phyloP scores from a whole-genome alignment of 2,329 filamentous ascomycete genomes.

The Fusarium mundagurra region DNA sequence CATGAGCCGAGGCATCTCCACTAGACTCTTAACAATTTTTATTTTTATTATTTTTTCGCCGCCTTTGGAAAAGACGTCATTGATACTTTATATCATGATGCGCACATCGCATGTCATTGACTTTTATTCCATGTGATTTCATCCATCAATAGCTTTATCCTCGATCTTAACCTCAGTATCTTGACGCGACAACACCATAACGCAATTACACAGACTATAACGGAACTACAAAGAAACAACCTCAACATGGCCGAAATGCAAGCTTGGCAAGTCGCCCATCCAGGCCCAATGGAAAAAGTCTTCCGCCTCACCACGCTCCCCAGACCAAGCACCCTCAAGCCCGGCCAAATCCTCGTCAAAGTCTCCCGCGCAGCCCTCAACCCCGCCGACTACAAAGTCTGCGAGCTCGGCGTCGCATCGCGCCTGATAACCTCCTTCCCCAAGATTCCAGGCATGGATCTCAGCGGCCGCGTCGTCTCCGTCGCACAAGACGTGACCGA shows the following conservation, averaged over 20 bases:
- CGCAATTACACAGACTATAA: background rate
- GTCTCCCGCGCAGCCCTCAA: constrained; percentile 57
- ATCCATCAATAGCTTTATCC: background rate
- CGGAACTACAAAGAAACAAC: background rate
- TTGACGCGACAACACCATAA: background rate
- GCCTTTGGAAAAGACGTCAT: constrained; percentile 26
- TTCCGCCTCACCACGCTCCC: constrained; percentile 36
- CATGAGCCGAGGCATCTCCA: constrained; percentile 19
- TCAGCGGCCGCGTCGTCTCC: constrained; percentile 58
- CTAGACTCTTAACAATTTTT: constrained; percentile 12
- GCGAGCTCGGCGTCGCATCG: constrained; percentile 52
- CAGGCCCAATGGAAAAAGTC: constrained; percentile 39
- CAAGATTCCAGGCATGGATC: constrained; percentile 60
- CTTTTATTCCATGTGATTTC: background rate
- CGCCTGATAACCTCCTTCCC: constrained; percentile 48
- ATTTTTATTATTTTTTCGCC: background rate
- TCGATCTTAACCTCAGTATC: background rate
- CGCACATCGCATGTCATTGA: background rate
- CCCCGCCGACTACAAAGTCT: constrained; percentile 61
- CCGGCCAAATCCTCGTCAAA: constrained; percentile 53
- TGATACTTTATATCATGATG: background rate
- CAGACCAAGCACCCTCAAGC: constrained; percentile 35
- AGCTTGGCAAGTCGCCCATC: constrained; percentile 43
- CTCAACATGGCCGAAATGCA: constrained; percentile 37
- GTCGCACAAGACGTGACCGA: constrained; percentile 42